Conservation (phyloP, 1,284 basidiomycete species). For the Leccinum fallax region DNA sequence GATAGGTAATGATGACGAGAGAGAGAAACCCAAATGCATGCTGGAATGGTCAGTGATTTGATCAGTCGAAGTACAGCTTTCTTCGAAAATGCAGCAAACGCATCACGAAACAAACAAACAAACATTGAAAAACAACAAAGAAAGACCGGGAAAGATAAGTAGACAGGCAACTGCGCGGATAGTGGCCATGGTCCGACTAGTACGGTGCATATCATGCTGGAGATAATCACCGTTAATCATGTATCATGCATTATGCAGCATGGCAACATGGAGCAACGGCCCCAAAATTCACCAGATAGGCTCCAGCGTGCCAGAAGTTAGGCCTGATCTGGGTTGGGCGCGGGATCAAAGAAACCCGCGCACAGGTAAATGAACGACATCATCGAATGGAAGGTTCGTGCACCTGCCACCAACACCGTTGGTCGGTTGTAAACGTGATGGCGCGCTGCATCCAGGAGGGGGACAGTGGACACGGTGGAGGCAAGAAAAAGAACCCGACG, state of each 20-base stretch:
- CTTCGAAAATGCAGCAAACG: not conserved
- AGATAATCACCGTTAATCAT: slow-evolving; percentile 33
- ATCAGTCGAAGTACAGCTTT: not conserved
- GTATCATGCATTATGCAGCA: not conserved
- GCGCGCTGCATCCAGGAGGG: not conserved
- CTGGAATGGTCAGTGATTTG: not conserved
- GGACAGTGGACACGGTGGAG: not conserved
- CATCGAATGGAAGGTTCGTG: not conserved
- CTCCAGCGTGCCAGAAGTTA: not conserved
- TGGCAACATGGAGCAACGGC: not conserved
- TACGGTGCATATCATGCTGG: slow-evolving; percentile 11
- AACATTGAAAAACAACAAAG: slow-evolving; percentile 1
- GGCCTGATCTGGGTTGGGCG: not conserved
- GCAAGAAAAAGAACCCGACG: not conserved
- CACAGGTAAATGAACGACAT: not conserved
- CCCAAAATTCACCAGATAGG: not conserved
- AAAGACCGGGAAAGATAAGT: not conserved
- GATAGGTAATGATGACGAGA: slow-evolving; percentile 17
- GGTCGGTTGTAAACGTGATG: not conserved
- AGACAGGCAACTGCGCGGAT: not conserved
- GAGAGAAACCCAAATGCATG: not conserved
- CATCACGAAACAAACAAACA: not conserved
- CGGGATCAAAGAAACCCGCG: not conserved
- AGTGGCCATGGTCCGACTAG: not conserved
- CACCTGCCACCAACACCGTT: not conserved